These are phyloP conservation scores for Coelastrella sp. DNA, from an alignment of 139 green algal species.

Conservation along the genomic window DNA sequence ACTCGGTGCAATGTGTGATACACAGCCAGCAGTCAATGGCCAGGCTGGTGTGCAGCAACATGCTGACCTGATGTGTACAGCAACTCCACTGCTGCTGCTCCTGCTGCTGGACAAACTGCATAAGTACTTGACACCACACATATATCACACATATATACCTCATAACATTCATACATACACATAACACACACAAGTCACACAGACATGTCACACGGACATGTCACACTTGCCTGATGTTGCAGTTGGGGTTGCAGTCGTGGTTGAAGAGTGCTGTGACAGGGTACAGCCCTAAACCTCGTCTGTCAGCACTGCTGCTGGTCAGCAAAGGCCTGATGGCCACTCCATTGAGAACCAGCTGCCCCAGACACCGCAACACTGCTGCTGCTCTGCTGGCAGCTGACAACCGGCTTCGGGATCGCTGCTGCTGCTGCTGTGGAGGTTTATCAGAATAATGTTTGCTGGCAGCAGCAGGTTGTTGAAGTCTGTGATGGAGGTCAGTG, in stretches of 20 bases:
- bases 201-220: too few relatives aligned
- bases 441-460: neutral
- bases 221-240: constrained; percentile 29
- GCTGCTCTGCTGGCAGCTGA: neutral
- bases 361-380: neutral
- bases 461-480: neutral
- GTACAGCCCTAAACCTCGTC: constrained; percentile 23
- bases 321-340: constrained; percentile 10
- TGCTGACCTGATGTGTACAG: too few relatives aligned
- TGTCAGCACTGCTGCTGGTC: neutral
- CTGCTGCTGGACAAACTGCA: too few relatives aligned
- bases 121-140: neutral
- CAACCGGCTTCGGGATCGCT: neutral
- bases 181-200: too few relatives aligned
- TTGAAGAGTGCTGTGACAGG: constrained; percentile 26
- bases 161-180: too few relatives aligned
- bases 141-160: neutral
- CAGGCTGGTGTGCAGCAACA: too few relatives aligned
- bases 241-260: constrained; percentile 34
- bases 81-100: too few relatives aligned
- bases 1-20: too few relatives aligned
- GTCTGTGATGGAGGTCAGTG: neutral
- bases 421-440: neutral
- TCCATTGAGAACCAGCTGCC: constrained; percentile 21
- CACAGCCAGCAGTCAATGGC: too few relatives aligned